Evolutionary conservation across 192 early-diverging fungal genomes (phyloP), one percentile per base, ranked within the genome.

Genomic region (Chytriomyces hyalinus): DNA sequence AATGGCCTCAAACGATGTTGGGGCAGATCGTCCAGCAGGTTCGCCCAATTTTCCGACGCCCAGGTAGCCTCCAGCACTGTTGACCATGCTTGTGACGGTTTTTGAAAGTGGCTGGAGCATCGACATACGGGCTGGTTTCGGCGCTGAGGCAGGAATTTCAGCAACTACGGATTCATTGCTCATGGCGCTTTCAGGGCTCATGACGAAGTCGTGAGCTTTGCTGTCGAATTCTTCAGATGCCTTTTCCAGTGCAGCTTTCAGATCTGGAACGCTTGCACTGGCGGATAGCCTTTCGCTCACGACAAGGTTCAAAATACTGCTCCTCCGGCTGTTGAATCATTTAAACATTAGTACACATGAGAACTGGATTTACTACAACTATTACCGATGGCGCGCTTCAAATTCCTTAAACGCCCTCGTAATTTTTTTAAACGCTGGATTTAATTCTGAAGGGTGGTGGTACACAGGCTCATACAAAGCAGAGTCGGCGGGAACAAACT

Each of bases 401-500:
- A 79, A 79, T 6, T 73, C 64, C 63, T 72, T 64, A 62, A 79
- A 79, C 24, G 46, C 68, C 17, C 9, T 2, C 28, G 36, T 26
- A 49, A 74, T 72, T 49, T 20, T 24, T 6, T 73, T 60, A 45
- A 79, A 79, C 20, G 78, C 78, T 36, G 6, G 5, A 3, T 53
- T 68, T 7, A 74, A 43, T 46, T 79, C 71, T n/a, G 59, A 1
- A 11, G 78, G 78, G 36, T 20, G 51, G 36, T 74, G 15, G 65
- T 79, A 79, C n/a, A 44, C 43, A 17, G 78, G 78, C 6, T 43
- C 49, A 46, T 79, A 79, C 43, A 79, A 43, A 13, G 48, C 6
- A 10, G 78, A 72, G 50, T 79, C 78, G 8, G 49, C 78, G 5
- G 78, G 78, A 46, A 79, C 62, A 67, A 79, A 79, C 78, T 79